Evolutionary conservation across 768 basidiomycete genomes (phyloP).

Genomic region (Trichaptum fuscoviolaceum): DNA sequence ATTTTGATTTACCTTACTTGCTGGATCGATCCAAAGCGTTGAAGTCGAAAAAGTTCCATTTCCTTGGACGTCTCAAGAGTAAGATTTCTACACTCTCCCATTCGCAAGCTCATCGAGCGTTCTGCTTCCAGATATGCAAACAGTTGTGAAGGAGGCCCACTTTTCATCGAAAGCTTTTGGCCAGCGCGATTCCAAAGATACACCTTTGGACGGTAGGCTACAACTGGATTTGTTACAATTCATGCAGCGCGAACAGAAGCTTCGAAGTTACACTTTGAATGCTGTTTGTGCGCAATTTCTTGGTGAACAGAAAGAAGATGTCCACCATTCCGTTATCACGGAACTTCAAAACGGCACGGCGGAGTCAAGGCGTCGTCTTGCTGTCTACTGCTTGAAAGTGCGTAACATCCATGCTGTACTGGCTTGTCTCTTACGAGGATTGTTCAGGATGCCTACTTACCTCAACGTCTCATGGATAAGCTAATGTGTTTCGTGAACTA

Average conservation of each 20-base stretch:
- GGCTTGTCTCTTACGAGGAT: not conserved
- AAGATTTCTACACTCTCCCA: constrained; percentile 18
- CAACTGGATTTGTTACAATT: constrained; percentile 95
- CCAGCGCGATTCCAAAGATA: constrained; percentile 94
- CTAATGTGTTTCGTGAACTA: constrained; percentile 99
- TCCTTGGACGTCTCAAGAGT: constrained; percentile 75
- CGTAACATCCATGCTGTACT: constrained; percentile 8
- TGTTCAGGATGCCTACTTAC: constrained; percentile 90
- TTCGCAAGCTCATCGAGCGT: constrained; percentile 8
- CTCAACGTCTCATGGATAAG: constrained; percentile 93
- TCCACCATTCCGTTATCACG: constrained; percentile 97
- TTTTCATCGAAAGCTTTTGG: constrained; percentile 99
- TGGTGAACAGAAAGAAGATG: constrained; percentile 98
- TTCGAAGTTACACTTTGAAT: constrained; percentile 95
- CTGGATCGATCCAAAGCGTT: constrained; percentile 87
- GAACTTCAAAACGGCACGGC: constrained; percentile 96
- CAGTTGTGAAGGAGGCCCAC: constrained; percentile 87
- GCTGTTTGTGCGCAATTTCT: constrained; percentile 97
- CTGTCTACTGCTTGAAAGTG: constrained; percentile 97
- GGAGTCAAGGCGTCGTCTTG: constrained; percentile 86
- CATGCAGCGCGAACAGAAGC: constrained; percentile 98
- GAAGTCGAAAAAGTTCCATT: constrained; percentile 63
- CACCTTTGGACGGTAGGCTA: constrained; percentile 82
- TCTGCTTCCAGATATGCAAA: constrained; percentile 56
- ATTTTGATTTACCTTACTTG: constrained; percentile 96